These are phyloP conservation scores for Fraxinus quadrangulata DNA, from an alignment of 257 asterid species.

Conservation along the genomic window DNA sequence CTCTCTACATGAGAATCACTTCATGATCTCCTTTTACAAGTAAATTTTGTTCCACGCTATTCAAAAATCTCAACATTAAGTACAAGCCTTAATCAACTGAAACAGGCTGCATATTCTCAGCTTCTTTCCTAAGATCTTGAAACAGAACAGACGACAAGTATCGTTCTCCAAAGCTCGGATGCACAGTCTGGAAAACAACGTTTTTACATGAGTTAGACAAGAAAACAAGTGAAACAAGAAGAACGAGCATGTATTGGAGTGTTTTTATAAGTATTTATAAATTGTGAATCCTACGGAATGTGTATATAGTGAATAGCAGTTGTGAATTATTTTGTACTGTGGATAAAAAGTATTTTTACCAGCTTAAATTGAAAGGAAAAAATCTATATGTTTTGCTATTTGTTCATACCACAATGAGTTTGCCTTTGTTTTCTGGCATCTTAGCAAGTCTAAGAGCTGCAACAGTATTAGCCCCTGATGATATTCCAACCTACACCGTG, in stretches of 20 bases:
- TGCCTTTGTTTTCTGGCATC: constrained; percentile 90
- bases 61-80: not conserved
- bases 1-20: not conserved
- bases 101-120: constrained; percentile 89
- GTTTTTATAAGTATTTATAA: too few species aligned
- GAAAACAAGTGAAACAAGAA: not conserved
- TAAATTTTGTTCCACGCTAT: not conserved
- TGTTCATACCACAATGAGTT: constrained; percentile 83
- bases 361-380: too few species aligned
- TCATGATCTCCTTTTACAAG: not conserved
- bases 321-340: not conserved
- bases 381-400: too few species aligned
- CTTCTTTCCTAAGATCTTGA: constrained; percentile 82
- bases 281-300: too few species aligned
- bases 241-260: too few species aligned
- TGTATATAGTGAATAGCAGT: too few species aligned
- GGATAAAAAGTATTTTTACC: too few species aligned
- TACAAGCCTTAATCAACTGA: constrained; percentile 61
- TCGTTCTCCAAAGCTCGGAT: constrained; percentile 92
- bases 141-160: constrained; percentile 86
- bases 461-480: constrained; percentile 96
- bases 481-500: constrained; percentile 75
- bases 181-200: constrained; percentile 61
- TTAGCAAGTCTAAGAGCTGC: constrained; percentile 84
- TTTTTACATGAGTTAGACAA: not conserved